These are phyloP conservation scores for Ustilago loliicola DNA, from an alignment of 1,284 basidiomycete genomes.

Conservation along the genomic window DNA sequence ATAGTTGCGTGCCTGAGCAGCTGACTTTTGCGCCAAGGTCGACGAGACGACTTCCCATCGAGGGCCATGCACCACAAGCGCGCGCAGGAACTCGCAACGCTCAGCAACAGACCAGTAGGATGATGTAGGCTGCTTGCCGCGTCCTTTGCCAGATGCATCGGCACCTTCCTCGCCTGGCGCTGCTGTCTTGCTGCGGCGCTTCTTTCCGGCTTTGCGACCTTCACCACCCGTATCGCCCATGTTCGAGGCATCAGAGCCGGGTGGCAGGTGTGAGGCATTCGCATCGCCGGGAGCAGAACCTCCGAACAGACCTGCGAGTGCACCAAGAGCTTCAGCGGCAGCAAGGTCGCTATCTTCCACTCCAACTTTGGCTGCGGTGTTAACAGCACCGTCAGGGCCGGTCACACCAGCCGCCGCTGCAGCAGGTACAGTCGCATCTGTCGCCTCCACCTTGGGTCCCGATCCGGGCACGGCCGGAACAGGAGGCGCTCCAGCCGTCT, in stretches of 20 bases:
- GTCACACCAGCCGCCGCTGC: neutral
- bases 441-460: conserved; percentile 10
- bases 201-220: conserved; percentile 40
- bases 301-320: conserved; percentile 62
- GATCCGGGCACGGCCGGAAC: neutral
- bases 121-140: conserved; percentile 64
- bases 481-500: conserved; percentile 2
- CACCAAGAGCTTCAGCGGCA: conserved; percentile 71
- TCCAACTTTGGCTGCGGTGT: conserved; percentile 19
- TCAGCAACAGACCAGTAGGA: conserved; percentile 75
- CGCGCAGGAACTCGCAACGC: conserved; percentile 75
- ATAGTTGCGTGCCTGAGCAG: conserved; percentile 81
- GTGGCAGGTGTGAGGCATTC: neutral
- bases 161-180: conserved; percentile 33
- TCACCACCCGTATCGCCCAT: conserved; percentile 16
- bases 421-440: neutral
- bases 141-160: conserved; percentile 29
- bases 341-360: conserved; percentile 69
- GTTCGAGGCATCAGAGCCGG: neutral
- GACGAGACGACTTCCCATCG: conserved; percentile 82
- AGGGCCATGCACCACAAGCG: conserved; percentile 79
- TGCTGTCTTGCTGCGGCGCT: conserved; percentile 38
- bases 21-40: conserved; percentile 82
- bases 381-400: neutral
- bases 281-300: conserved; percentile 20